phyloP scores from a whole-genome alignment of 2,329 filamentous ascomycete genomes.

The Aureobasidium vineae region DNA sequence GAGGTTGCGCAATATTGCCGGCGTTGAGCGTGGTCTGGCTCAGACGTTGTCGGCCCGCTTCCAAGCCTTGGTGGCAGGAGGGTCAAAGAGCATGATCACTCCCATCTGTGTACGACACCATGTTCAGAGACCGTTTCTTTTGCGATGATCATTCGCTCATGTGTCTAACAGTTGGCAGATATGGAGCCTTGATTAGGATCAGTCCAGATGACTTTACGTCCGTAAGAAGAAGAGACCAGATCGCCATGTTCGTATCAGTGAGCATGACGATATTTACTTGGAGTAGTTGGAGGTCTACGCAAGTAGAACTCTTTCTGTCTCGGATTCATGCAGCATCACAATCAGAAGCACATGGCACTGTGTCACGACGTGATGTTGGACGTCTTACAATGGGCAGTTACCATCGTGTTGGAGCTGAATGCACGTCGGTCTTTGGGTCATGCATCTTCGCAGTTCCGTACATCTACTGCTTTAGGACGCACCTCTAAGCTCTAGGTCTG shows the following conservation, averaged over 20 bases:
- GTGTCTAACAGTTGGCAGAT: slow-evolving; percentile 12
- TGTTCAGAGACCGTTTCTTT: slow-evolving; percentile 2
- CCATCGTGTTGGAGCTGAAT: slow-evolving; percentile 3
- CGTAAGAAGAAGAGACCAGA: neutral
- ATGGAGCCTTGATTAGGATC: neutral
- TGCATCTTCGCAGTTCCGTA: slow-evolving; percentile 1
- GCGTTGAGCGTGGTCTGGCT: slow-evolving; percentile 11
- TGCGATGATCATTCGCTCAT: slow-evolving; percentile 21
- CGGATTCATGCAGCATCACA: neutral
- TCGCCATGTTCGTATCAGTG: neutral
- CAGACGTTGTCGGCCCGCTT: slow-evolving; percentile 26
- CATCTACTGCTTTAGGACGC: slow-evolving; percentile 14
- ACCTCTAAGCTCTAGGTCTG: neutral
- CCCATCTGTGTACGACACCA: neutral
- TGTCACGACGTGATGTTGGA: neutral
- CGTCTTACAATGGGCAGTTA: neutral
- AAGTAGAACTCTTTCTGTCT: neutral
- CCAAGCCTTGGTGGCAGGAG: neutral
- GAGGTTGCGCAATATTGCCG: slow-evolving; percentile 8
- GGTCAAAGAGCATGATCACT: neutral
- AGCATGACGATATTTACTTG: neutral
- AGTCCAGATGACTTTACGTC: neutral
- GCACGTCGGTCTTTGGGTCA: neutral
- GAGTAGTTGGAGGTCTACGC: neutral
- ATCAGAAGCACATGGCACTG: slow-evolving; percentile 11